Base-by-base conservation (phyloP, 2,329 filamentous ascomycete species). In the Penicillium sp. region DNA sequence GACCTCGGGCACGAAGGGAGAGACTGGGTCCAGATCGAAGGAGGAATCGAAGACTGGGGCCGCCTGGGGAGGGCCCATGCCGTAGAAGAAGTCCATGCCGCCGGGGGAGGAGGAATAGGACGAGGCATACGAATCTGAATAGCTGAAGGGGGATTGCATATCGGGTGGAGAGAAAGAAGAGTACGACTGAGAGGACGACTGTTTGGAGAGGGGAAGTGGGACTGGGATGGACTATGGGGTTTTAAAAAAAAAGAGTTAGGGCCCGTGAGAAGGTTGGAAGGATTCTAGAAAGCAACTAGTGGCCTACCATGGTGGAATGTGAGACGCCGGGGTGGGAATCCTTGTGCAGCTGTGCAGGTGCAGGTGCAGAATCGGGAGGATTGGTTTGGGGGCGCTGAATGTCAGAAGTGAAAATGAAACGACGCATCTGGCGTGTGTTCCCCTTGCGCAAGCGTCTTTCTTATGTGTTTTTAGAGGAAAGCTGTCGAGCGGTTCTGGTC, bases 31-130 rank as follows among this genome's bases (percentile, higher is more conserved):
- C 17, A 63, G 10, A 34, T 63, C 59, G 34, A 49, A 55, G 18
- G 56, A 30, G 29, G 49, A 34, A 21, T 63, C 61, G 32, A 61
- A 63, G 46, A 61, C 49, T 12, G 59, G 55, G 10, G 53, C 55
- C 15, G 53, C 55, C 15, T 42, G 39, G 7, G 54, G 44, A 17
- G 50, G 10, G 9, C 39, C 39, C 39, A 42, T 42, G 7, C 54
- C 58, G 23, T 61, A 61, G 54, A 62, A 63, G 54, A 59, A 63
- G 48, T 63, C 61, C 56, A 63, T 62, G 12, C 39, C 56, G 27
- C 61, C 60, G 3, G 61, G 61, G 2, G 61, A 63, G 23, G 57
- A 57, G 8, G 59, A 59, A 43, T 53, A 62, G 27, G 57, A 60
- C 4, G 39, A 42, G 7, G 39, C 24, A 42, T 42, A 42, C 39